A percentile compares a stretch with the other conserved stretches of the same genome.
These are phyloP conservation scores for Vicia sativa DNA, from an alignment of 306 rosid genomes.

Conservation along the genomic window DNA sequence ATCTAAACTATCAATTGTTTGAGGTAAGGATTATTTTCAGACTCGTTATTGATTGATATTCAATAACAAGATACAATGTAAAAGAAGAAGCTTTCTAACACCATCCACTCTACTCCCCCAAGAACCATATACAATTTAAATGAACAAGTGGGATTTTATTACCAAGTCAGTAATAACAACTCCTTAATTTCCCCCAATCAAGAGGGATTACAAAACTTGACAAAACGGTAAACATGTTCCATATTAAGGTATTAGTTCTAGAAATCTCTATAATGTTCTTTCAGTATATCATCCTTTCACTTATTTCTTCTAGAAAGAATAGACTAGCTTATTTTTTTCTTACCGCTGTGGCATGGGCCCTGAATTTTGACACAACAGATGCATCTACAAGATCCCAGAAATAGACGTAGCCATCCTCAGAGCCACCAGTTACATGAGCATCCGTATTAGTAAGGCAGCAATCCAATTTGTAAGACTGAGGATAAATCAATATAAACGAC, in stretches of 20 bases:
- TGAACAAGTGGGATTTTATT: not conserved
- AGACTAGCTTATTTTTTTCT: not conserved
- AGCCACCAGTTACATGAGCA: slow-evolving; percentile 89
- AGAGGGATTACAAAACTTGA: slow-evolving; percentile 14
- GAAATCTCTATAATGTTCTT: slow-evolving; percentile 25
- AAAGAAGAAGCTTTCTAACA: slow-evolving; percentile 8
- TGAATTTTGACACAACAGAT: slow-evolving; percentile 72
- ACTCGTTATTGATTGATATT: not conserved
- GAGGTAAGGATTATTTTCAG: not conserved
- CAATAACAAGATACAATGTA: not conserved
- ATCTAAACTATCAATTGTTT: slow-evolving; percentile 9
- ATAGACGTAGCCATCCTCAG: slow-evolving; percentile 85
- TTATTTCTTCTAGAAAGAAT: slow-evolving; percentile 21
- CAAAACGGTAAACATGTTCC: slow-evolving; percentile 11
- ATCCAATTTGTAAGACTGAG: slow-evolving; percentile 88
- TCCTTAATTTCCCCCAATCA: not conserved
- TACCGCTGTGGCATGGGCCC: slow-evolving; percentile 93
- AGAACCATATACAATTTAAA: not conserved
- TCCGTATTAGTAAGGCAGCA: slow-evolving; percentile 92
- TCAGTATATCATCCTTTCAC: slow-evolving; percentile 10
- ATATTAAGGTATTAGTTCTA: not conserved
- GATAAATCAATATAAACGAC: slow-evolving; percentile 31
- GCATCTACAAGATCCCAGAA: slow-evolving; percentile 98
- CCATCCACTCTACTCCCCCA: not conserved
- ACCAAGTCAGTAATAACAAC: slow-evolving; percentile 4